These are phyloP conservation scores for Aspergillus phoenicis DNA, from an alignment of 2,329 filamentous ascomycete species.

Conservation along the genomic window DNA sequence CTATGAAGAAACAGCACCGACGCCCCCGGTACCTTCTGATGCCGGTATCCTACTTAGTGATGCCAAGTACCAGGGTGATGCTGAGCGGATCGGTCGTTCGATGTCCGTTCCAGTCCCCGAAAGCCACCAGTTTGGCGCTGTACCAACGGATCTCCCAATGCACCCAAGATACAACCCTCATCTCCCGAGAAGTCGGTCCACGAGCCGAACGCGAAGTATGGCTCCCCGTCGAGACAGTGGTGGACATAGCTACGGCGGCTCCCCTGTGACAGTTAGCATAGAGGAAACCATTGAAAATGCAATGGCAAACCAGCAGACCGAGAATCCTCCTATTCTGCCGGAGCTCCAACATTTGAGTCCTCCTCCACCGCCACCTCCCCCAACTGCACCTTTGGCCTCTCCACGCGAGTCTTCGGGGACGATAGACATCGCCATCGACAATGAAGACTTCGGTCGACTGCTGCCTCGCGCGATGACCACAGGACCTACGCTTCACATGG, in stretches of 20 bases:
- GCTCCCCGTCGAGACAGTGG: slow-evolving; percentile 36
- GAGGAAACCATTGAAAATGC: slow-evolving; percentile 54
- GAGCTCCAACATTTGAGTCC: slow-evolving; percentile 65
- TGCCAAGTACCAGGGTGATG: slow-evolving; percentile 42
- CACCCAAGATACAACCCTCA: slow-evolving; percentile 46
- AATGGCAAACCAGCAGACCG: slow-evolving; percentile 23
- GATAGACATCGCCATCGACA: slow-evolving; percentile 46
- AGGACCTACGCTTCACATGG: slow-evolving; percentile 33
- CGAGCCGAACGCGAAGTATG: slow-evolving; percentile 38
- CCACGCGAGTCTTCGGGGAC: slow-evolving; percentile 42
- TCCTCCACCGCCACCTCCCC: slow-evolving; percentile 54
- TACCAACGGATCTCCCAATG: slow-evolving; percentile 40
- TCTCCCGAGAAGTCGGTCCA: slow-evolving; percentile 45
- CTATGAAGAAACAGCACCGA: slow-evolving; percentile 52
- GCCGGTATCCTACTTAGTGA: slow-evolving; percentile 41
- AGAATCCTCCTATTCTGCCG: slow-evolving; percentile 56
- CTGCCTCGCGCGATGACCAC: slow-evolving; percentile 43
- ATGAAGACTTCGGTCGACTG: slow-evolving; percentile 38
- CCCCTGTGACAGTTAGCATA: slow-evolving; percentile 54
- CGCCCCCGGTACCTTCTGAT: slow-evolving; percentile 58
- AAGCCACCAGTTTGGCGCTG: slow-evolving; percentile 23
- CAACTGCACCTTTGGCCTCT: slow-evolving; percentile 33
- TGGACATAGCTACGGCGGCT: slow-evolving; percentile 31
- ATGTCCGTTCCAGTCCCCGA: slow-evolving; percentile 44
- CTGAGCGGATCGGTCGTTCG: slow-evolving; percentile 39